Conservation (phyloP, 768 basidiomycete genomes). For the Agrocybe pediades region DNA sequence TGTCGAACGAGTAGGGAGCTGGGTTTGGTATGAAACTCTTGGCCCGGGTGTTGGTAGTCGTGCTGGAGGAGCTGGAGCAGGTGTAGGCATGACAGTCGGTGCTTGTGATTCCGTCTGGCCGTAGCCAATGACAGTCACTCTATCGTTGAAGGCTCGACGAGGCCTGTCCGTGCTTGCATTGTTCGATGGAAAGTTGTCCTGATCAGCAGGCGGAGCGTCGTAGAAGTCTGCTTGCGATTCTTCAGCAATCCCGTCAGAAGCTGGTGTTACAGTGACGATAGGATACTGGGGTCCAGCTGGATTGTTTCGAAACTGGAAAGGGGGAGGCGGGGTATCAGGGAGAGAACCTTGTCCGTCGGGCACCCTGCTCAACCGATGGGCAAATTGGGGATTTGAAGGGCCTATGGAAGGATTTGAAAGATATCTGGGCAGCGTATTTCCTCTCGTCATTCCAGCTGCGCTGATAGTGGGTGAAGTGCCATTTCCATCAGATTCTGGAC, state of each 20-base stretch:
- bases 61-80: slow-evolving; percentile 3
- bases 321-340: slow-evolving; percentile 22
- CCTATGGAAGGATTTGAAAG: slow-evolving; percentile 40
- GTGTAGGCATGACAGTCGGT: slow-evolving; percentile 9
- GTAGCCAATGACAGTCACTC: slow-evolving; percentile 22
- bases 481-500: slow-evolving; percentile 27
- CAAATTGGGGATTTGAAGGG: slow-evolving; percentile 34
- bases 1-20: slow-evolving; percentile 16
- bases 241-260: slow-evolving; percentile 25
- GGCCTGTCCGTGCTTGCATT: background rate
- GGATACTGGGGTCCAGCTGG: slow-evolving; percentile 26
- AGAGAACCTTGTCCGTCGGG: slow-evolving; percentile 27
- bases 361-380: slow-evolving; percentile 33
- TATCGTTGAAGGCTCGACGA: slow-evolving; percentile 1
- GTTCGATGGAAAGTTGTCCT: slow-evolving; percentile 9
- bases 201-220: slow-evolving; percentile 22
- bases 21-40: slow-evolving; percentile 18
- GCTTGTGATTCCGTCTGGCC: slow-evolving; percentile 19
- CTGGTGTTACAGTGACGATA: slow-evolving; percentile 34
- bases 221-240: slow-evolving; percentile 27
- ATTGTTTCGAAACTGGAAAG: slow-evolving; percentile 17
- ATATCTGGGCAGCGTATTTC: slow-evolving; percentile 37
- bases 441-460: slow-evolving; percentile 30
- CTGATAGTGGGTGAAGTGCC: slow-evolving; percentile 15
- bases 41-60: slow-evolving; percentile 10